Conservation (phyloP, 805 yeast genomes). For the Candida pini region DNA sequence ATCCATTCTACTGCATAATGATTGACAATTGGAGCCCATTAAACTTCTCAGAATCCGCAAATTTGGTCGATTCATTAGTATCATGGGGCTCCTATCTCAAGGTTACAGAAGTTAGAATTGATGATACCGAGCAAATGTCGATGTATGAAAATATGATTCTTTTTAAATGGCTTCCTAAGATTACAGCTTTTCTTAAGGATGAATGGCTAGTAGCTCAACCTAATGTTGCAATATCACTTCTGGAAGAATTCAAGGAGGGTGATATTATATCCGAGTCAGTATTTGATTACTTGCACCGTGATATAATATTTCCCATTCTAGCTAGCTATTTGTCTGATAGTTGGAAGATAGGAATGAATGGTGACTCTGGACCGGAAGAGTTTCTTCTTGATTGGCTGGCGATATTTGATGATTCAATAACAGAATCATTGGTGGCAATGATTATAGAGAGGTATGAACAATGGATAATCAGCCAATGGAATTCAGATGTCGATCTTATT, state of each 20-base stretch:
- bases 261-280: slow-evolving; percentile 27
- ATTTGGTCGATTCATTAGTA: slow-evolving; percentile 25
- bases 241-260: slow-evolving; percentile 28
- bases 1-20: slow-evolving; percentile 12
- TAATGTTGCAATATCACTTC: slow-evolving; percentile 32
- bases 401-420: slow-evolving; percentile 10
- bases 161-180: slow-evolving; percentile 31
- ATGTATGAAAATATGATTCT: slow-evolving; percentile 32
- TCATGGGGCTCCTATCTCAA: slow-evolving; percentile 22
- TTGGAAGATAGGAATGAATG: slow-evolving; percentile 29
- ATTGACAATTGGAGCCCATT: slow-evolving; percentile 35
- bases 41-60: slow-evolving; percentile 23
- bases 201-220: slow-evolving; percentile 37
- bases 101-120: slow-evolving; percentile 1
- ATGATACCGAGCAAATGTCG: slow-evolving; percentile 5
- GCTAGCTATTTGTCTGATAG: slow-evolving; percentile 21
- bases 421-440: slow-evolving; percentile 8
- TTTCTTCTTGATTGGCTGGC: slow-evolving; percentile 27
- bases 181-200: slow-evolving; percentile 21
- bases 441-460: slow-evolving; percentile 15
- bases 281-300: slow-evolving; percentile 24
- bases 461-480: slow-evolving; percentile 20
- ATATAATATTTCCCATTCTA: slow-evolving; percentile 35
- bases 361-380: slow-evolving; percentile 11
- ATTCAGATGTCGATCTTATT: slow-evolving; percentile 1